These are phyloP conservation scores for Naganishia sp. DNA, from an alignment of 1,284 basidiomycete genomes.

Conservation along the genomic window DNA sequence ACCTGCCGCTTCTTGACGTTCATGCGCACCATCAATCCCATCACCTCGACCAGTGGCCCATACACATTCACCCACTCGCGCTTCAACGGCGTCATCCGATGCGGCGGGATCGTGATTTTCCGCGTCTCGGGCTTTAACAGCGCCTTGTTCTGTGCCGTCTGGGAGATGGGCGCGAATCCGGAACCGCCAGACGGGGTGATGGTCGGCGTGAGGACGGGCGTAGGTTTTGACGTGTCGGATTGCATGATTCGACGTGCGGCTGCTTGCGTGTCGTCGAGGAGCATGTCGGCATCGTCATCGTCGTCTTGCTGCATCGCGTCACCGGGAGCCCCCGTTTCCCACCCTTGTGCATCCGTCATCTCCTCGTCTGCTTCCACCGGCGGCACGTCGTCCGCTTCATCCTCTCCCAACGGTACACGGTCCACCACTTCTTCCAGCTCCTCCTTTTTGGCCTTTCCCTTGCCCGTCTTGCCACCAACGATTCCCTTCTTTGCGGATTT, in stretches of 20 bases:
- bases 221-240: conserved; percentile 32
- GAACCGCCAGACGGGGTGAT: conserved; percentile 40
- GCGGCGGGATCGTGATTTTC: conserved; percentile 86
- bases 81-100: conserved; percentile 95
- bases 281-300: conserved; percentile 34
- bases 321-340: conserved; percentile 17
- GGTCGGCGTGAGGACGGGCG: conserved; percentile 20
- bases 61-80: conserved; percentile 98
- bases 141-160: conserved; percentile 36
- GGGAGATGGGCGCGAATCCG: conserved; percentile 49
- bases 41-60: conserved; percentile 90
- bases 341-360: conserved; percentile 21
- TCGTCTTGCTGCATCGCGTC: conserved; percentile 13
- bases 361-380: conserved; percentile 8
- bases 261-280: conserved; percentile 30
- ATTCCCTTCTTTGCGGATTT: conserved; percentile 38
- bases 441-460: conserved; percentile 21
- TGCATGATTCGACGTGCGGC: conserved; percentile 25
- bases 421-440: conserved; percentile 12
- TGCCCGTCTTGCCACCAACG: conserved; percentile 33
- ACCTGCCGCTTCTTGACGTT: conserved; percentile 85
- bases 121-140: conserved; percentile 71
- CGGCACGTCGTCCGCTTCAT: conserved; percentile 5
- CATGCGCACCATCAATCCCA: conserved; percentile 94
- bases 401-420: conserved; percentile 17